Evolutionary conservation across 352 stramenopile genomes (phyloP).

Genomic region (Phytopythium litorale): DNA sequence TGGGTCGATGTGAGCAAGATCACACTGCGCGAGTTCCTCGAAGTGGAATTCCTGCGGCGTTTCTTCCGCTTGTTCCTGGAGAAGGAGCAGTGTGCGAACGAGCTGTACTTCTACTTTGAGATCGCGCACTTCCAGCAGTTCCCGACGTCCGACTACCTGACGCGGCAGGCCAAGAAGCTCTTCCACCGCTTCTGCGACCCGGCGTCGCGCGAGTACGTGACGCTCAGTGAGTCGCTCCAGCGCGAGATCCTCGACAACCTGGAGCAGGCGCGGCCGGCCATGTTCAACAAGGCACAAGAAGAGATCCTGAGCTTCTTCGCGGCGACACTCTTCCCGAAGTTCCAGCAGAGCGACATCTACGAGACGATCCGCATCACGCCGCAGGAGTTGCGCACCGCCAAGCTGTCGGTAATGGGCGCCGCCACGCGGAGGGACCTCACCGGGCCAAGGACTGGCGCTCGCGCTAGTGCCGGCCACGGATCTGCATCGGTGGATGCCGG

Average conservation of each 20-base stretch:
- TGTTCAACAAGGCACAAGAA: constrained; percentile 70
- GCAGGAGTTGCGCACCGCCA: constrained; percentile 22
- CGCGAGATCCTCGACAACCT: constrained; percentile 35
- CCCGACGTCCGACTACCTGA: constrained; percentile 70
- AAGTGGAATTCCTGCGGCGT: constrained; percentile 47
- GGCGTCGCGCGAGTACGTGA: constrained; percentile 53
- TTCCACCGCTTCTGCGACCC: constrained; percentile 64
- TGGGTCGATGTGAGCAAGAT: constrained; percentile 45
- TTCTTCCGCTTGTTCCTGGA: constrained; percentile 69
- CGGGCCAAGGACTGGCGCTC: background rate
- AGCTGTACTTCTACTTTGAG: constrained; percentile 76
- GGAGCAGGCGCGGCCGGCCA: constrained; percentile 39
- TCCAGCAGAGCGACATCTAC: constrained; percentile 69
- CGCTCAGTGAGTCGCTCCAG: constrained; percentile 22
- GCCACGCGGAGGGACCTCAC: constrained; percentile 5
- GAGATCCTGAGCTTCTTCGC: constrained; percentile 67
- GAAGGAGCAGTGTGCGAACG: constrained; percentile 66
- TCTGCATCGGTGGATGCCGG: constrained; percentile 1
- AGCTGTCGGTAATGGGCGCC: constrained; percentile 20
- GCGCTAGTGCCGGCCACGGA: background rate
- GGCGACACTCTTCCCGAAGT: constrained; percentile 66
- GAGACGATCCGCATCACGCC: constrained; percentile 45
- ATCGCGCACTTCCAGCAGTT: constrained; percentile 70
- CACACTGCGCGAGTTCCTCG: constrained; percentile 56
- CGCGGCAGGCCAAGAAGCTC: constrained; percentile 59